phyloP scores from a whole-genome alignment of 2,329 filamentous ascomycete species.

The Aspergillus fructus region DNA sequence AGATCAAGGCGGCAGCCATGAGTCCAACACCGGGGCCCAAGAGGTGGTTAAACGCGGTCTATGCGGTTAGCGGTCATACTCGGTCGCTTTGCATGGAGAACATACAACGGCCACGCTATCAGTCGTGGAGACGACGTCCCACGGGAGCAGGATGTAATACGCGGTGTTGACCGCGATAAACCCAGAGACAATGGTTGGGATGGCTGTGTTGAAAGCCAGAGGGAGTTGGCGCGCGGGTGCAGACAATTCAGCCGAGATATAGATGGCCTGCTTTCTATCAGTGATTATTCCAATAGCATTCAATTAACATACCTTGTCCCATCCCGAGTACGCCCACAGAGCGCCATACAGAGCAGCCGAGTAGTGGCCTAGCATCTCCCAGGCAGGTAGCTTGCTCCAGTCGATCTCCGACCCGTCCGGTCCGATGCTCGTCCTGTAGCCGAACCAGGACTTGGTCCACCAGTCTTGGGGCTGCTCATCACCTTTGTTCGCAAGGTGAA shows the following conservation, averaged over 20 bases:
- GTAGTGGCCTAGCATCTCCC: conserved; percentile 19
- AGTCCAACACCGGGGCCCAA: conserved; percentile 14
- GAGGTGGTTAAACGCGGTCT: conserved; percentile 17
- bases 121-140: conserved; percentile 16
- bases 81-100: too few species aligned
- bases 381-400: conserved; percentile 13
- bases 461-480: conserved; percentile 12
- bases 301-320: conserved; percentile 21
- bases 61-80: neutral
- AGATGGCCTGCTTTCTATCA: conserved; percentile 10
- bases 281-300: too few species aligned
- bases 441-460: conserved; percentile 17
- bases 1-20: conserved; percentile 12
- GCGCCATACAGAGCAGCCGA: conserved; percentile 19
- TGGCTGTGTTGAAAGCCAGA: conserved; percentile 17
- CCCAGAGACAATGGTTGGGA: conserved; percentile 16
- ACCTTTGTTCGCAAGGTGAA: neutral
- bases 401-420: conserved; percentile 18
- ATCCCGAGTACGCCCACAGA: conserved; percentile 20
- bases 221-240: conserved; percentile 18
- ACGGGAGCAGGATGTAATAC: conserved; percentile 18
- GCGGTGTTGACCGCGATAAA: conserved; percentile 18
- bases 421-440: conserved; percentile 10
- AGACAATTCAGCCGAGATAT: conserved; percentile 17
- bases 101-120: conserved; percentile 20